Evolutionary conservation across 257 asterid species (phyloP), one percentile per base, ranked within the genome.

Genomic region (Fraxinus americana): DNA sequence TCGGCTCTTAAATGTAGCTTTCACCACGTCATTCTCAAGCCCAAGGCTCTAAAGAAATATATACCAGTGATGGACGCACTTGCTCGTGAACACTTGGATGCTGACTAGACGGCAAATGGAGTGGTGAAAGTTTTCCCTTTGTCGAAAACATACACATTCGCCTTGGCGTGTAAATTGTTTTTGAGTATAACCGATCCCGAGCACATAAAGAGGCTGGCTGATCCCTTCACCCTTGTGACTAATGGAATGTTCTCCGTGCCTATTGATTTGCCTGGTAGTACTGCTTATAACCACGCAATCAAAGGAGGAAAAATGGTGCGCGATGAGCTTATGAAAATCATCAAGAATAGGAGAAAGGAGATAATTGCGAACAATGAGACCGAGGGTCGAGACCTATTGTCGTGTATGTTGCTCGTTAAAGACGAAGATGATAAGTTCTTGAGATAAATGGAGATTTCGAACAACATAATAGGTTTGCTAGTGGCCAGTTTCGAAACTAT

Each of bases 381-480:
- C 27, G 79, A 8, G 34, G 87, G 93, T 1, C 65, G 79, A 2
- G 97, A 90, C 38, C 72, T 90, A 14, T 61, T 90, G 79, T 88
- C 94, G 0, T 77, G 82, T 23, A 84, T 88, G 93, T 77, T 91
- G 3, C 87, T 87, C 8, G 91, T 83, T 12, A 90, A 74, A 3
- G 92, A 88, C 76, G 92, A 90, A 80, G 81, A 87, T 45, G 93
- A 93, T 1, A 16, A 82, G 23, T 52, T 59, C 2, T 61, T 87
- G 81, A 90, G 82, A 50, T 93, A 90, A 38, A 86, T 85, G 95
- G 93, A 90, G 77, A 90, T 91, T 9, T 88, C 91, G 0, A 87
- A 86, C 61, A 83, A 79, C 11, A 61, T 90, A 2, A 79, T 86
- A 8, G 90, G 92, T 1, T 72, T 90, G 75, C 45, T 91, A 4